Conservation (phyloP, 768 basidiomycete genomes). For the Boletus patriciae region DNA sequence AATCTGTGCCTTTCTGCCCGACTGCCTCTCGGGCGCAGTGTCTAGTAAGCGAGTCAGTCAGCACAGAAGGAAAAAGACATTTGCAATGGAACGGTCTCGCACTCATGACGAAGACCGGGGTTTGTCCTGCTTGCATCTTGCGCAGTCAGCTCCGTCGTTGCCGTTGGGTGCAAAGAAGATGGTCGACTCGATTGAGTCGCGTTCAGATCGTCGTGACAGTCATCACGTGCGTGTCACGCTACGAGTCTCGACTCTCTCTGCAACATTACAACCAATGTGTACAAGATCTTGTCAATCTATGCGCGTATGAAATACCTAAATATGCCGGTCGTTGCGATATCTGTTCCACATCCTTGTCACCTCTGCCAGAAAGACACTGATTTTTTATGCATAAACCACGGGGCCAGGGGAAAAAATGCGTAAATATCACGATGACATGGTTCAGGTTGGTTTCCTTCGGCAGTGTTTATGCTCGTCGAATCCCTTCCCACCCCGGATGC, state of each 20-base stretch:
- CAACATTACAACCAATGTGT: neutral
- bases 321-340: constrained; percentile 1
- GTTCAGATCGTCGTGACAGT: neutral
- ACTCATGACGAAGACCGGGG: constrained; percentile 87
- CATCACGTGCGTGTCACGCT: constrained; percentile 1
- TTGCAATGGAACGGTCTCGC: constrained; percentile 17
- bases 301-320: neutral
- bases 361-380: neutral
- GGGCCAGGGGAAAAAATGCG: neutral
- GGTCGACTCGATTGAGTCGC: neutral
- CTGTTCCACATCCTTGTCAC: constrained; percentile 1
- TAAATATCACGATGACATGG: too few species aligned
- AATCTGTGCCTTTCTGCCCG: constrained; percentile 92
- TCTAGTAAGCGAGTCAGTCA: constrained; percentile 46
- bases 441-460: too few species aligned
- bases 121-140: constrained; percentile 48
- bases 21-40: constrained; percentile 90
- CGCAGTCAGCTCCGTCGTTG: neutral
- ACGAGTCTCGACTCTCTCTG: too few species aligned
- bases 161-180: constrained; percentile 1
- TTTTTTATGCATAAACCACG: neutral
- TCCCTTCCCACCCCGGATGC: too few species aligned
- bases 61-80: neutral
- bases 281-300: neutral
- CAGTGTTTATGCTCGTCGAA: too few species aligned